Percentiles rank a stretch among this genome's conserved stretches.
Evolutionary conservation across 1,139 yeast species (phyloP).

Genomic region (Pneumocystis oryctolagi): DNA sequence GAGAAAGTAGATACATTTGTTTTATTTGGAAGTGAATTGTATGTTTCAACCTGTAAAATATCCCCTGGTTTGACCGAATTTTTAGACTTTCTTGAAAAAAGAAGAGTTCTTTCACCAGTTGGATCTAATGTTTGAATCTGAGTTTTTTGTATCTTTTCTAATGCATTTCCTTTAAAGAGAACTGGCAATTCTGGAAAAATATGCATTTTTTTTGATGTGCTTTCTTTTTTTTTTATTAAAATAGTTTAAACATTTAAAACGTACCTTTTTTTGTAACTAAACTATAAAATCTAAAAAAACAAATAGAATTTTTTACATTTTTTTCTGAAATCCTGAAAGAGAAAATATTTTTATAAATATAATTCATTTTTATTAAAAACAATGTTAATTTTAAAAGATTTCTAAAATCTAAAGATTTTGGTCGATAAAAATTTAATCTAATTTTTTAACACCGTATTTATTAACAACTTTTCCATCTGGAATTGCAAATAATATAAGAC

Average conservation of each 20-base stretch:
- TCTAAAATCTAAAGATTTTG: not conserved
- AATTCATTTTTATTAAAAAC: not conserved
- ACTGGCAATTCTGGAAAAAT: not conserved
- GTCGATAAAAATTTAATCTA: not conserved
- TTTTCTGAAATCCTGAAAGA: not conserved
- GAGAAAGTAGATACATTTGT: constrained; percentile 12
- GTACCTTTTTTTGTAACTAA: not conserved
- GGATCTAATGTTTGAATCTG: constrained; percentile 4
- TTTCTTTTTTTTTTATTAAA: not conserved
- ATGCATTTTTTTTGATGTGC: not conserved
- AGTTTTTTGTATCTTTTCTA: not conserved
- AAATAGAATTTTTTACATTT: not conserved
- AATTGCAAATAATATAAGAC: constrained; percentile 74
- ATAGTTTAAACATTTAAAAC: not conserved
- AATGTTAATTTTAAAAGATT: not conserved
- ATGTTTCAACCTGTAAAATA: constrained; percentile 10
- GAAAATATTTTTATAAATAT: not conserved
- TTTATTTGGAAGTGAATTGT: constrained; percentile 9
- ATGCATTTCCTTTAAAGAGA: not conserved
- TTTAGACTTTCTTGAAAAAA: constrained; percentile 6
- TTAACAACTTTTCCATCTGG: constrained; percentile 92
- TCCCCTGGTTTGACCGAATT: constrained; percentile 10
- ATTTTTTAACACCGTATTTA: constrained; percentile 57
- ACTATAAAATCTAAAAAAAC: not conserved
- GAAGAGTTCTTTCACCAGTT: constrained; percentile 2